phyloP scores from a whole-genome alignment of 352 stramenopile species.

The Phytophthora fragariaefolia region DNA sequence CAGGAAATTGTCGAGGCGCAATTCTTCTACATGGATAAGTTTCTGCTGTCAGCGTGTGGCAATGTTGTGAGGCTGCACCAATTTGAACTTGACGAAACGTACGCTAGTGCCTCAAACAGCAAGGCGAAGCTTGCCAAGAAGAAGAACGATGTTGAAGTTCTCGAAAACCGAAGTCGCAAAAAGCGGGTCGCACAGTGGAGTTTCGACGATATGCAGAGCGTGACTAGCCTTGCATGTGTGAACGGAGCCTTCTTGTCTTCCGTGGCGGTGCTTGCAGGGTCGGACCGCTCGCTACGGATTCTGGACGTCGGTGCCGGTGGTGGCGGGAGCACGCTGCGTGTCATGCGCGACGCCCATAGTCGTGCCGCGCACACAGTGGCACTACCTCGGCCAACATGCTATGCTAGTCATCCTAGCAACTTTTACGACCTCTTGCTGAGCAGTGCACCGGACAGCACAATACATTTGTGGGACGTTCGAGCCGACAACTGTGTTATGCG shows the following conservation, averaged over 20 bases:
- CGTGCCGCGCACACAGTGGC: slow-evolving; percentile 70
- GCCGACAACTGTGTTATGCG: slow-evolving; percentile 87
- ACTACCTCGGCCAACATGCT: slow-evolving; percentile 72
- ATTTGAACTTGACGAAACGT: slow-evolving; percentile 74
- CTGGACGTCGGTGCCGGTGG: slow-evolving; percentile 70
- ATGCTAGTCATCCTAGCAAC: slow-evolving; percentile 70
- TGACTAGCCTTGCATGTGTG: slow-evolving; percentile 76
- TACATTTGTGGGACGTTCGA: slow-evolving; percentile 89
- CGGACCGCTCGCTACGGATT: slow-evolving; percentile 77
- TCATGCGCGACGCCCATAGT: slow-evolving; percentile 70
- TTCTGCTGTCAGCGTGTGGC: slow-evolving; percentile 73
- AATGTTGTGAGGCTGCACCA: slow-evolving; percentile 74
- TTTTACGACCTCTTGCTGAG: slow-evolving; percentile 89
- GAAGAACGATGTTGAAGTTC: slow-evolving; percentile 43
- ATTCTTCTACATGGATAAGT: slow-evolving; percentile 93
- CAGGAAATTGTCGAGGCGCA: slow-evolving; percentile 69
- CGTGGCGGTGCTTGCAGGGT: slow-evolving; percentile 73
- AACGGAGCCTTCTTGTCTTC: slow-evolving; percentile 86
- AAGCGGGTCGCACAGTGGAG: slow-evolving; percentile 69
- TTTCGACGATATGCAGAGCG: slow-evolving; percentile 66
- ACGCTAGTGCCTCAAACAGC: slow-evolving; percentile 45
- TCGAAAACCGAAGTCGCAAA: slow-evolving; percentile 73
- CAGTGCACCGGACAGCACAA: slow-evolving; percentile 69
- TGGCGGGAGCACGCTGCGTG: slow-evolving; percentile 47
- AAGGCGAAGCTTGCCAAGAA: slow-evolving; percentile 24